Evolutionary conservation across 805 yeast species (phyloP).

Genomic region (Blastobotrys peoriensis): DNA sequence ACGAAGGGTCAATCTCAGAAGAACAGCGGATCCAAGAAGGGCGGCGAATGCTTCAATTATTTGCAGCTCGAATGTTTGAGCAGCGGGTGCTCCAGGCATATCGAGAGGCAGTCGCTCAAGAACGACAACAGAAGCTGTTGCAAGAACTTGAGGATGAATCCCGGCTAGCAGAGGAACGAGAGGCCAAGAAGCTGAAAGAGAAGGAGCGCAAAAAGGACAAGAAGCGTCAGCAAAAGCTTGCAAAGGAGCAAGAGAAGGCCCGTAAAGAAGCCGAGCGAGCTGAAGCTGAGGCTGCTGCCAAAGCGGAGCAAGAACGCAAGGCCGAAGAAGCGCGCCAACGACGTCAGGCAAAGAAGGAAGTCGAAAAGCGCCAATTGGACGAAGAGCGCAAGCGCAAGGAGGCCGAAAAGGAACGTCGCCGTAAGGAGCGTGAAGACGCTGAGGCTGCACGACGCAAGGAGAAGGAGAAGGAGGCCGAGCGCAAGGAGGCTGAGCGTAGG

Average conservation of each 20-base stretch:
- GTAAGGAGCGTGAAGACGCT: conserved; percentile 33
- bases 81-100: conserved; percentile 68
- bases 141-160: conserved; percentile 31
- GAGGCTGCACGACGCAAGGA: conserved; percentile 13
- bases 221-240: conserved; percentile 33
- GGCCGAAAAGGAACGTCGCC: conserved; percentile 15
- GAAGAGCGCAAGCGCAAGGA: conserved; percentile 23
- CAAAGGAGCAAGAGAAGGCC: conserved; percentile 35
- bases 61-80: conserved; percentile 72
- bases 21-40: conserved; percentile 71
- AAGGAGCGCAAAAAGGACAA: conserved; percentile 38
- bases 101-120: conserved; percentile 75
- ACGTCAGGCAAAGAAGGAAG: conserved; percentile 28
- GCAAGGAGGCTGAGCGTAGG: conserved; percentile 11
- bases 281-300: conserved; percentile 24
- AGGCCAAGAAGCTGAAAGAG: conserved; percentile 31
- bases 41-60: conserved; percentile 69
- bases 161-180: conserved; percentile 27
- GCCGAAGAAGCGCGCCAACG: conserved; percentile 26
- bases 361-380: conserved; percentile 22
- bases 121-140: conserved; percentile 37
- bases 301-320: conserved; percentile 24
- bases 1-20: conserved; percentile 31
- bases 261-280: conserved; percentile 30
- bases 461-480: conserved; percentile 15